A percentile compares a stretch with the other conserved stretches of the same genome.
These are phyloP conservation scores for Theileria orientalis DNA, from an alignment of 169 alveolate genomes.

Conservation along the genomic window DNA sequence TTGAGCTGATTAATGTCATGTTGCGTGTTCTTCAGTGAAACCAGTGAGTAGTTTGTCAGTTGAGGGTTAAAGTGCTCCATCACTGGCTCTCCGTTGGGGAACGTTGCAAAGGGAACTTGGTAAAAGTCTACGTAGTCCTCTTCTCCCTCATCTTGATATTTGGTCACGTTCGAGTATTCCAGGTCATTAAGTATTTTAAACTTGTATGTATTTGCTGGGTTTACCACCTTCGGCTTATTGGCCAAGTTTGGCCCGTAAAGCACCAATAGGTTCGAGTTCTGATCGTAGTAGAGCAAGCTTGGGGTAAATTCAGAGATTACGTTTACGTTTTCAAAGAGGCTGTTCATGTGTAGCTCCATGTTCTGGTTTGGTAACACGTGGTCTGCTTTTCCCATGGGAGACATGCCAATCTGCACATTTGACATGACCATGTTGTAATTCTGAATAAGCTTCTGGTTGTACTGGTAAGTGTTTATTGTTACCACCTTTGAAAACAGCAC, in stretches of 20 bases:
- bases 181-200: background rate
- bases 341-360: background rate
- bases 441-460: no score
- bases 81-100: constrained; percentile 43
- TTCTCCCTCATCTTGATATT: constrained; percentile 9
- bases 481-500: constrained; percentile 6
- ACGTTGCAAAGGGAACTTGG: constrained; percentile 46
- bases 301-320: background rate
- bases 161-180: constrained; percentile 2
- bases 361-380: background rate
- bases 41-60: constrained; percentile 2
- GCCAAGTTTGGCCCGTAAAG: constrained; percentile 56
- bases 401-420: no score
- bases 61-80: constrained; percentile 16
- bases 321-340: background rate
- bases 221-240: constrained; percentile 23
- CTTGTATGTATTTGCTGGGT: background rate
- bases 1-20: background rate
- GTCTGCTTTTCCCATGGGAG: background rate
- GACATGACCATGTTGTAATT: background rate
- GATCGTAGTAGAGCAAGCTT: constrained; percentile 16
- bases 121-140: constrained; percentile 10
- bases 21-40: background rate
- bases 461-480: background rate
- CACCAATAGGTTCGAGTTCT: constrained; percentile 15